Evolutionary conservation across 2,329 filamentous ascomycete genomes (phyloP), one percentile per base, ranked within the genome.

Genomic region (Penicillium sclerotiorum): DNA sequence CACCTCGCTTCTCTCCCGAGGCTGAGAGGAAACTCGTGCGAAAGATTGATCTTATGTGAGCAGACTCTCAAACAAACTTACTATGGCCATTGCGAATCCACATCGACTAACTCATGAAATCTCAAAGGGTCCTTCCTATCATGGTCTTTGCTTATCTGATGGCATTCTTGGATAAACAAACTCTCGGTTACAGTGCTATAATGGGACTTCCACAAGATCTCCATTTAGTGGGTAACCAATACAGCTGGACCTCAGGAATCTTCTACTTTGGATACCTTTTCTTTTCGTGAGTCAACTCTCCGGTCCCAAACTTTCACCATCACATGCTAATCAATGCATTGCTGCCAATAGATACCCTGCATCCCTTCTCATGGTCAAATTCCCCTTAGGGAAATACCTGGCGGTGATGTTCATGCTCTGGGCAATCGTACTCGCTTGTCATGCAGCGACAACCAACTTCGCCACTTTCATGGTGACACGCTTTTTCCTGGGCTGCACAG

Each of bases 401-500:
- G 62, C 65, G 7, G 27, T 50, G 2, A 63, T 53, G 23, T 60
- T 59, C 17, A 56, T 70, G 8, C 7, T 65, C 7, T 70, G 68
- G 68, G 64, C 65, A 2, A 37, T 61, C 1, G 54, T 70, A 5
- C 57, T 71, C 13, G 59, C 63, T 2, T 62, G 61, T 21, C 60
- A 67, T 33, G 70, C 73, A 5, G 69, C 71, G 1, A 68, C 70
- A 3, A 68, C 61, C n/a, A 66, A 70, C 50, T 74, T 70, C 50
- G 59, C 53, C 7, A 70, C 65, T 4, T 58, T 76, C 5, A 71
- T 76, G 61, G 62, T 68, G 1, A 65, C 70, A 22, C 64, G 75
- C 4, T 74, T 76, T 47, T 66, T 77, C 50, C 69, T 76, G 12
- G 74, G 74, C 7, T 66, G 66, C 2, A 69, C 73, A 18, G 74